Base-by-base conservation (phyloP, 2,329 filamentous ascomycete species). In the Verticillium zaregamsianum region DNA sequence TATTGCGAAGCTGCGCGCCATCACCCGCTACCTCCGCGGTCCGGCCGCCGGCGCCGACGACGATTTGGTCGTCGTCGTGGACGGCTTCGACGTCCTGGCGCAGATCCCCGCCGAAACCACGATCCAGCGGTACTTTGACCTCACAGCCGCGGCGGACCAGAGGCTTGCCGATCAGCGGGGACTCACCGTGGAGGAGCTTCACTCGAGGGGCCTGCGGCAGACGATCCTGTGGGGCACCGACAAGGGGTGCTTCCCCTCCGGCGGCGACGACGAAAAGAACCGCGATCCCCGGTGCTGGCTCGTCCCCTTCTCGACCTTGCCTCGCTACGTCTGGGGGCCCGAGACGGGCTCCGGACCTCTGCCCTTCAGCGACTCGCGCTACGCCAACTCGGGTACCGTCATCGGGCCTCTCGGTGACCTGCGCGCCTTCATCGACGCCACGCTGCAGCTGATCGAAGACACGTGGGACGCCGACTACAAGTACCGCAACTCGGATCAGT, bases 11-110 rank as follows among this genome's bases (percentile, higher is more conserved):
- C 45, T 70, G 1, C 64, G 59, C 1, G 60, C 59, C 11, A 64
- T 68, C 1, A 58, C 58, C 23, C 62, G 68, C 6, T 70, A 68
- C 17, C 58, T 70, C 0, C n/a, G 66, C n/a, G 59, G 55, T 2
- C 17, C 59, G 0, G 58, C 40, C 7, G 40, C 40, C 40, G 40
- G 40, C 7, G 40, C 20, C 17, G 40, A 63, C 5, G 62, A 69
- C 15, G 67, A 70, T 17, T 58, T 70, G 8, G 63, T 70, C 3
- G 59, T 70, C 6, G 60, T 68, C 11, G 65, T 68, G 35, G 67
- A 69, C 55, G 64, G 67, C 17, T 66, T 65, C 55, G 68, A 70
- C 55, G 68, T 70, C 28, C 40, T 69, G 23, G 67, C 67, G 2
- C 67, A 70, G 31, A n/a, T 68, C 1, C 68, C 68, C 1, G 66